Evolutionary conservation across 169 alveolate species (phyloP), one percentile per base, ranked within the genome.

Genomic region (Theileria annulata): DNA sequence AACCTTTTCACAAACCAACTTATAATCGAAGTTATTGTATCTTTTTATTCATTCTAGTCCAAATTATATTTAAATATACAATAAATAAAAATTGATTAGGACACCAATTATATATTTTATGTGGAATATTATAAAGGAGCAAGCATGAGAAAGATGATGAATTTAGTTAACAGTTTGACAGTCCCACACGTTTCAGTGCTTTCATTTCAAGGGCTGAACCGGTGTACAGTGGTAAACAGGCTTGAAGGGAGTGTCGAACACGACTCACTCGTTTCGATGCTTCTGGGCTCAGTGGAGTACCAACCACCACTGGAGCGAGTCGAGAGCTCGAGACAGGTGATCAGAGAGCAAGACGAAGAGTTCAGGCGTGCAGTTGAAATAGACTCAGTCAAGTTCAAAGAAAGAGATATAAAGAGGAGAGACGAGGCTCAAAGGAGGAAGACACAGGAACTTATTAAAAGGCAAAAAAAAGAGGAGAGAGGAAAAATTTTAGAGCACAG

Each of bases 301-400:
- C 33, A 28, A 8, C 86, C 84, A 27, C 69, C 56, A 25, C 27
- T 12, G 0, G 81, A 37, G 3, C 21, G 68, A 19, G 35, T 64
- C 15, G 69, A 51, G 25, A 21, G 62, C 4, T 3, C 59, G 13
- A 58, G 88, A 47, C 19, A 56, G 27, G 48, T 82, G 9, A 67
- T 74, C 13, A 48, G 54, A 21, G 88, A 82, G 21, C 88, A 82
- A 56, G 77, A 82, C 56, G 85, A 64, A 60, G 88, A 77, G 15
- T 67, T 25, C 15, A 33, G 48, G 27, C 25, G 31, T 37, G 88
- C 88, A n/a, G 79, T 82, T 35, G 86, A 82, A 48, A 73, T 71
- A 0, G 88, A 82, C 19, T 35, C 72, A 13, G 54, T 72, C 4
- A 37, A 79, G 23, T 51, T 82, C 62, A 62, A 51, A 21, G 64